Evolutionary conservation across 176 grass and related monocot species (phyloP).

Genomic region (Oryza coarctata): DNA sequence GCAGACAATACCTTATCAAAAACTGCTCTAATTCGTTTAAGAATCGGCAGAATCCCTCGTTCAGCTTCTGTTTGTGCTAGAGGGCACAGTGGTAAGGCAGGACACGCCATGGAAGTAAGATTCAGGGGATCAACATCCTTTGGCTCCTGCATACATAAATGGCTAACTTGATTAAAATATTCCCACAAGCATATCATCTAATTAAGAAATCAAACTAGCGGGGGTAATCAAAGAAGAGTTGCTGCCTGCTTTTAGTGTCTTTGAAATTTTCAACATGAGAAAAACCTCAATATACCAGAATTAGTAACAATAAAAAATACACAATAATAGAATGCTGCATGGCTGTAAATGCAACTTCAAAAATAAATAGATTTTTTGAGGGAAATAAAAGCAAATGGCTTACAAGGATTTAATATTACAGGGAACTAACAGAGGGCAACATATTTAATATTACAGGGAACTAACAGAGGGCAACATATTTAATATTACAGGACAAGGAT

Average conservation of each 20-base stretch:
- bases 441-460: not conserved
- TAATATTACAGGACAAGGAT: not conserved
- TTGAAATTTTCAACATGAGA: not conserved
- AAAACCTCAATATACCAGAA: not conserved
- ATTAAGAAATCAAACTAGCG: not conserved
- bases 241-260: not conserved
- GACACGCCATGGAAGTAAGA: conserved; percentile 91
- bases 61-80: conserved; percentile 95
- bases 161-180: conserved; percentile 15
- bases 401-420: not conserved
- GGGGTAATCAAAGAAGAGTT: not conserved
- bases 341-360: not conserved
- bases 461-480: not conserved
- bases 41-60: conserved; percentile 82
- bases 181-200: not conserved
- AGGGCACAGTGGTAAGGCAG: conserved; percentile 87
- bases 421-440: not conserved
- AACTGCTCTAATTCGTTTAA: conserved; percentile 81
- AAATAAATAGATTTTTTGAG: too few species aligned
- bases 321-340: not conserved
- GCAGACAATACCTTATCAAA: conserved; percentile 67
- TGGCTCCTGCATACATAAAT: conserved; percentile 64
- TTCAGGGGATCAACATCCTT: conserved; percentile 82
- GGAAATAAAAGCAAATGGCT: not conserved
- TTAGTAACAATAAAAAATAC: not conserved